phyloP scores from a whole-genome alignment of 345 rosid species.

The Hibiscus mutabilis region DNA sequence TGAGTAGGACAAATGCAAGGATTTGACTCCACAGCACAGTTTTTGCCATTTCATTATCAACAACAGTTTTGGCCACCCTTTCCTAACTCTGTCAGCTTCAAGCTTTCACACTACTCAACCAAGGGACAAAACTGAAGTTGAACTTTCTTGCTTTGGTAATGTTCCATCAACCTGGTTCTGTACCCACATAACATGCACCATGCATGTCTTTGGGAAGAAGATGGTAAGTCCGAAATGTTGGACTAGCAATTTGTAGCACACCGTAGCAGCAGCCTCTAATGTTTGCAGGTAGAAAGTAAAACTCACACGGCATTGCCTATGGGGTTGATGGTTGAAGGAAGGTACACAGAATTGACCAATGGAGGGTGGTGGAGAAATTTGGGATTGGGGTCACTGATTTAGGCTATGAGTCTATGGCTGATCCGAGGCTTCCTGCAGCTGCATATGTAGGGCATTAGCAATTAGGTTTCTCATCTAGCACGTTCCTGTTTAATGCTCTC shows the following conservation, averaged over 20 bases:
- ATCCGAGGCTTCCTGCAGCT: neutral
- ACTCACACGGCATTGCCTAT: conserved; percentile 12
- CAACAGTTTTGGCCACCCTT: neutral
- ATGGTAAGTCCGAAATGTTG: too few relatives aligned
- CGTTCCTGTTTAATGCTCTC: conserved; percentile 15
- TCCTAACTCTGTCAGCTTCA: neutral
- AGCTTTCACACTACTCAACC: neutral
- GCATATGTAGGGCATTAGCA: neutral
- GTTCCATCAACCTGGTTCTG: neutral
- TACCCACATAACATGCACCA: neutral
- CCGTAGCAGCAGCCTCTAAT: neutral
- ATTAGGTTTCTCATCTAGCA: neutral
- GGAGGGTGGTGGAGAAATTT: neutral
- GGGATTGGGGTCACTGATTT: neutral
- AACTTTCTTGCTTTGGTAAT: conserved; percentile 5
- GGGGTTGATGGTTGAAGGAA: neutral
- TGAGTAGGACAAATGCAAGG: conserved; percentile 6
- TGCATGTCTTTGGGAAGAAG: neutral
- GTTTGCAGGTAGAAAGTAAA: neutral
- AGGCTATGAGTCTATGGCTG: conserved; percentile 4
- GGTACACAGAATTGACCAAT: neutral
- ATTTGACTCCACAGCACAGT: conserved; percentile 14
- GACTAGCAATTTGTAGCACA: neutral
- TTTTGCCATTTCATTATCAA: neutral
- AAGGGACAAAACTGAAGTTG: neutral